Evolutionary conservation across 192 early-diverging fungal genomes (phyloP).

Genomic region (Coemansia interrupta): DNA sequence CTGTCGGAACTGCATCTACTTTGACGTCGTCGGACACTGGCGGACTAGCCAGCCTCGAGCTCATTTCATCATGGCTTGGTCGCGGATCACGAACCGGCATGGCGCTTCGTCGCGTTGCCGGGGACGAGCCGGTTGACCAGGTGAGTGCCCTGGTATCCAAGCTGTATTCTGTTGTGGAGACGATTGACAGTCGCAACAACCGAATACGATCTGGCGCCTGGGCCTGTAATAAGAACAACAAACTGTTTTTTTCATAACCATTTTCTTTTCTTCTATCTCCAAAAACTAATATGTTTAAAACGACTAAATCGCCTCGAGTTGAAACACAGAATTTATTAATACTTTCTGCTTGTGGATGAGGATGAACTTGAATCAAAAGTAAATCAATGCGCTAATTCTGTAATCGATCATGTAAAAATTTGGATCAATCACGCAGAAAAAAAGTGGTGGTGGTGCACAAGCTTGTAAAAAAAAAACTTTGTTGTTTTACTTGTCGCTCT

Average conservation of each 20-base stretch:
- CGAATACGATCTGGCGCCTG: conserved; percentile 16
- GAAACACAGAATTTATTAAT: too few relatives aligned
- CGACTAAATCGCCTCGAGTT: too few relatives aligned
- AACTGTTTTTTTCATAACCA: conserved; percentile 13
- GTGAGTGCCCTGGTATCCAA: conserved; percentile 30
- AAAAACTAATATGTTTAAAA: neutral
- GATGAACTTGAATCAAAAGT: too few relatives aligned
- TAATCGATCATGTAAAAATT: too few relatives aligned
- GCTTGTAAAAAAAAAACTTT: neutral
- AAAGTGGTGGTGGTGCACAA: too few relatives aligned
- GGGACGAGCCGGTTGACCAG: conserved; percentile 37
- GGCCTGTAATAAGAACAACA: conserved; percentile 20
- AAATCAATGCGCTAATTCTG: too few relatives aligned
- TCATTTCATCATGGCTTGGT: conserved; percentile 34
- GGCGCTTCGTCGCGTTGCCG: conserved; percentile 43
- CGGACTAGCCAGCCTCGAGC: conserved; percentile 33
- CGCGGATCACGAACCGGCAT: conserved; percentile 33
- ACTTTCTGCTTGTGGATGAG: too few relatives aligned
- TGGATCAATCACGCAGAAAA: neutral
- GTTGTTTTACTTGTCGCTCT: too few relatives aligned
- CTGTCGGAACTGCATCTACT: neutral
- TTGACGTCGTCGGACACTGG: neutral
- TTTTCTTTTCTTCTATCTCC: neutral
- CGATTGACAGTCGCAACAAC: conserved; percentile 19
- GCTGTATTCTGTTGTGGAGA: conserved; percentile 16